These are phyloP conservation scores for Lagenaria siceraria DNA, from an alignment of 306 rosid genomes.

Conservation along the genomic window DNA sequence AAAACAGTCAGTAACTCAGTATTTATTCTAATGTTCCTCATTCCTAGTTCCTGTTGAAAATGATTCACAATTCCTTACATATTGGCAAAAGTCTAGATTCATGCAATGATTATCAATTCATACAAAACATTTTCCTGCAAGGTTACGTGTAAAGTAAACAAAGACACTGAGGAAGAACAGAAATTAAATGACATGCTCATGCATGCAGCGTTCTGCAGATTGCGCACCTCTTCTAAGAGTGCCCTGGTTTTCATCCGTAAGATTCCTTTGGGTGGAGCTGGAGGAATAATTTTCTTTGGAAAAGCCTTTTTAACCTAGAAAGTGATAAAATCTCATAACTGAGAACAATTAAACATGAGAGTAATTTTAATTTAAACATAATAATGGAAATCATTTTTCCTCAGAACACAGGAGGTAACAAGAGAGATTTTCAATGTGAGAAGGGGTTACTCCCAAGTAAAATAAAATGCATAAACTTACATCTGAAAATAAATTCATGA, in stretches of 20 bases:
- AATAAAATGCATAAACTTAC: slow-evolving; percentile 39
- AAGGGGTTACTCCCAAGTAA: neutral
- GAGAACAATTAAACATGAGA: slow-evolving; percentile 11
- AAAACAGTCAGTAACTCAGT: neutral
- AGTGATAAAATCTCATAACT: slow-evolving; percentile 10
- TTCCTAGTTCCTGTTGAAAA: neutral
- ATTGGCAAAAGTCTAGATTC: neutral
- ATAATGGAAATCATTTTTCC: neutral
- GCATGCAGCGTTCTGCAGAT: neutral
- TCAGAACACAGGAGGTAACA: neutral
- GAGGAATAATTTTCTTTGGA: slow-evolving; percentile 71
- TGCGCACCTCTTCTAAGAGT: slow-evolving; percentile 81
- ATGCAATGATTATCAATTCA: neutral
- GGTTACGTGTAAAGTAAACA: neutral
- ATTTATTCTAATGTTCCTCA: neutral
- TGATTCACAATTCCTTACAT: neutral
- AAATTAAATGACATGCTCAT: neutral
- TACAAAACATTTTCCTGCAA: neutral
- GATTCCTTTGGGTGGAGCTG: slow-evolving; percentile 92
- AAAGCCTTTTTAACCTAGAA: slow-evolving; percentile 67
- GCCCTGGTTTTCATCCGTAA: slow-evolving; percentile 73
- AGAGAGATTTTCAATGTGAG: neutral
- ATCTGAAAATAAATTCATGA: slow-evolving; percentile 63
- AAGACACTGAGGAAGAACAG: neutral
- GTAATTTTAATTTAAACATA: slow-evolving; percentile 4